Evolutionary conservation across 2,329 filamentous ascomycete species (phyloP).

Genomic region (Apiospora kogelbergensis): DNA sequence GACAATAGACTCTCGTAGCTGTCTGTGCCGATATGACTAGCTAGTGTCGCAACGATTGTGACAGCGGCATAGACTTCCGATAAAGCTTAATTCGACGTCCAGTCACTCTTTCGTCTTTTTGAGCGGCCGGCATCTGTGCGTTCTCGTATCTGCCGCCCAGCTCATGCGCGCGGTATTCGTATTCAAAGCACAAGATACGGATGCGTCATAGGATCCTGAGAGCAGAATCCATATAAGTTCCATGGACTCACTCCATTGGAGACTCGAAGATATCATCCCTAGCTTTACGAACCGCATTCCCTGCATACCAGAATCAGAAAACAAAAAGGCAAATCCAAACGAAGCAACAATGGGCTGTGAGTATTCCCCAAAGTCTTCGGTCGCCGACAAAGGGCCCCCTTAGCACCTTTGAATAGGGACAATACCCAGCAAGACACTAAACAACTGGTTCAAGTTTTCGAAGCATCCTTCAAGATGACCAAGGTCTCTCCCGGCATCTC

Average conservation of each 20-base stretch:
- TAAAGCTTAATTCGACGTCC: not conserved
- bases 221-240: not conserved
- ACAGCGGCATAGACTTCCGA: not conserved
- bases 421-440: too few species aligned
- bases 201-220: not conserved
- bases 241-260: too few species aligned
- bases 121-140: not conserved
- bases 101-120: not conserved
- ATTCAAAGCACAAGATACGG: not conserved
- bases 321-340: not conserved
- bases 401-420: too few species aligned
- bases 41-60: not conserved
- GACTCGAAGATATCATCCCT: accelerated
- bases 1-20: not conserved
- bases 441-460: not conserved
- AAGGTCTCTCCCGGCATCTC: not conserved
- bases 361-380: not conserved
- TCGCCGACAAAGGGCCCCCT: too few species aligned
- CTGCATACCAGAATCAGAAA: not conserved
- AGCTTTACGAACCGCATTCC: not conserved
- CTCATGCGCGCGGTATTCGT: not conserved
- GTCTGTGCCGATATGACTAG: not conserved
- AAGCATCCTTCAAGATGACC: not conserved
- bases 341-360: not conserved
- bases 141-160: not conserved